phyloP scores from a whole-genome alignment of 768 basidiomycete genomes.

The Russula vinacea region DNA sequence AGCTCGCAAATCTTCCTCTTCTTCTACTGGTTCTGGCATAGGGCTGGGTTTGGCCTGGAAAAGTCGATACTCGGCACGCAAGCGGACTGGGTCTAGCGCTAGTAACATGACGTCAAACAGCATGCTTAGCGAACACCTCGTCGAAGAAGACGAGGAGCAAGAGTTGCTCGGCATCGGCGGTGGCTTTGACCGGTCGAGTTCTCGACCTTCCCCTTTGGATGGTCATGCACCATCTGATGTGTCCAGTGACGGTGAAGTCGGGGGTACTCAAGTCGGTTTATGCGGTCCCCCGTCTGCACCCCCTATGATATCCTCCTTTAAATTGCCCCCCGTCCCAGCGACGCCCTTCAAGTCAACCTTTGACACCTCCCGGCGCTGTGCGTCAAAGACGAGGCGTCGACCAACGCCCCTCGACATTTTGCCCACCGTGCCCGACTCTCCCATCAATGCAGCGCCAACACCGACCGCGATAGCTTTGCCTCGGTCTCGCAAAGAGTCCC shows the following conservation, averaged over 20 bases:
- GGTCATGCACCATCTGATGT: slow-evolving; percentile 35
- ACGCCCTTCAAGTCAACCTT: slow-evolving; percentile 56
- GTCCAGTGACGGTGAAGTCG: slow-evolving; percentile 31
- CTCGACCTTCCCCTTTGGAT: slow-evolving; percentile 37
- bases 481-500: slow-evolving; percentile 53
- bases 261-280: slow-evolving; percentile 13
- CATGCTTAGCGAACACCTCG: slow-evolving; percentile 71
- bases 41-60: slow-evolving; percentile 68
- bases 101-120: slow-evolving; percentile 66
- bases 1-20: slow-evolving; percentile 67
- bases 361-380: slow-evolving; percentile 37
- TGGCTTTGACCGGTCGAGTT: slow-evolving; percentile 49
- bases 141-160: slow-evolving; percentile 79
- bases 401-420: slow-evolving; percentile 60
- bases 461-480: slow-evolving; percentile 30
- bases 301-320: slow-evolving; percentile 27
- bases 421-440: slow-evolving; percentile 72
- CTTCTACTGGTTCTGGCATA: slow-evolving; percentile 61
- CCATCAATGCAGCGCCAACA: slow-evolving; percentile 51
- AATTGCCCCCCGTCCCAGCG: slow-evolving; percentile 38
- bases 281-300: slow-evolving; percentile 24
- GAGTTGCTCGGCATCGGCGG: slow-evolving; percentile 67
- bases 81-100: slow-evolving; percentile 72
- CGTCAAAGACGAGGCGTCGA: slow-evolving; percentile 53
- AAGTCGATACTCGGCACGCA: slow-evolving; percentile 59